Base-by-base conservation (phyloP, 2,329 filamentous ascomycete species). In the Gremmenia infestans region DNA sequence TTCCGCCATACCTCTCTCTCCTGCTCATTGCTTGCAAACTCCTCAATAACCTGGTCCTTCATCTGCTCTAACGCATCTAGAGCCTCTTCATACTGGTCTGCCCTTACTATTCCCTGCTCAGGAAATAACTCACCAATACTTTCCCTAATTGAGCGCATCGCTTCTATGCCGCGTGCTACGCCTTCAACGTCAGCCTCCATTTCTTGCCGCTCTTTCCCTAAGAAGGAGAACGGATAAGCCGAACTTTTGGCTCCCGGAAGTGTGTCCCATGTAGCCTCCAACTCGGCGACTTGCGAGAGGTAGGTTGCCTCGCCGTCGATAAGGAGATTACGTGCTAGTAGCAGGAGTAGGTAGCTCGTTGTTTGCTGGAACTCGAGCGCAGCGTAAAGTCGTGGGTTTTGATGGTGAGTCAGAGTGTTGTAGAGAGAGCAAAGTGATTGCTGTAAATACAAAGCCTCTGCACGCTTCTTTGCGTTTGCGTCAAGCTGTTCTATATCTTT, bases 401-500 rank as follows among this genome's bases (percentile, higher is more conserved):
- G 46, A 2, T 47, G 49, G 40, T 57, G 28, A 2, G 36, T 43
- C 4, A 53, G 35, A 2, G 43, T 54, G 15, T 53, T 57, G 23
- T 61, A 57, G n/a, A 61, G 50, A n/a, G 42, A 32, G 43, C 47
- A 56, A 11, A 61, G 54, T 25, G 54, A 51, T 53, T 59, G 57
- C 5, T 43, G 19, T 39, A 54, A 22, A 22, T 52, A 55, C 19
- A 59, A 48, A 39, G 50, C 22, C 45, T 60, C 56, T 56, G 57
- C 63, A 66, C 53, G 54, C 59, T 55, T 58, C 61, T 47, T 60
- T 59, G 55, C 57, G 59, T 64, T 40, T 67, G 69, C 63, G 72
- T 75, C 65, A 72, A 74, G 47, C 68, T 68, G 17, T 64, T 58
- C 28, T 22, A 69, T 65, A 55, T 72, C 63, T 55, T 69, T 59